These are phyloP conservation scores for Trichosanthes cucumerina DNA, from an alignment of 306 rosid species.

Conservation along the genomic window DNA sequence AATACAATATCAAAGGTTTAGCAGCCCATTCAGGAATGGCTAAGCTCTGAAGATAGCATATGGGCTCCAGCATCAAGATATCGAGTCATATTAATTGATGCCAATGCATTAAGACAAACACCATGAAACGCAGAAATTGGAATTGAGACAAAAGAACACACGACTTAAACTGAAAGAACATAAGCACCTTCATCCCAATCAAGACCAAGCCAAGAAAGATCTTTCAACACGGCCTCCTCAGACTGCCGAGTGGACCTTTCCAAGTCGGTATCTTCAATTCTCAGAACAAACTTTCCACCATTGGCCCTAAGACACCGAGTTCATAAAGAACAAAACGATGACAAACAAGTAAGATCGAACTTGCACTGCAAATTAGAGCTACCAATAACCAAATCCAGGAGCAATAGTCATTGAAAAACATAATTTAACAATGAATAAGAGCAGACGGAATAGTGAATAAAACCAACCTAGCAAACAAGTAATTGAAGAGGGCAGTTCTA, in stretches of 20 bases:
- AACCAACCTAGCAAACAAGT: constrained; percentile 20
- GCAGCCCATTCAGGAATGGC: neutral
- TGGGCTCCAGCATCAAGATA: neutral
- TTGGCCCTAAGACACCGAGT: constrained; percentile 47
- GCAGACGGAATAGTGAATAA: constrained; percentile 15
- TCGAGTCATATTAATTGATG: neutral
- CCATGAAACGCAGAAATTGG: neutral
- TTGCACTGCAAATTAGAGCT: neutral
- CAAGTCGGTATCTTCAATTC: constrained; percentile 97
- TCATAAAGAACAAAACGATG: neutral
- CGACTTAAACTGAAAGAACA: neutral
- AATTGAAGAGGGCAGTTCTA: constrained; percentile 60
- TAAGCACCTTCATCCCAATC: constrained; percentile 83
- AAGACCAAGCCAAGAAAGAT: constrained; percentile 95
- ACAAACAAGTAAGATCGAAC: neutral
- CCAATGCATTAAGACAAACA: neutral
- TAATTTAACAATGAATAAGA: neutral
- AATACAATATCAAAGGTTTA: neutral
- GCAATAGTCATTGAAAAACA: neutral
- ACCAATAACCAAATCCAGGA: neutral
- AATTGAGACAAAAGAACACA: neutral
- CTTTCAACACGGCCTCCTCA: constrained; percentile 74
- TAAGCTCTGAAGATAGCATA: neutral
- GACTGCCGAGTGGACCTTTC: constrained; percentile 89
- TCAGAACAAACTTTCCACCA: constrained; percentile 81